These are phyloP conservation scores for Solanum ossicruentum DNA, from an alignment of 257 asterid species.

Conservation along the genomic window DNA sequence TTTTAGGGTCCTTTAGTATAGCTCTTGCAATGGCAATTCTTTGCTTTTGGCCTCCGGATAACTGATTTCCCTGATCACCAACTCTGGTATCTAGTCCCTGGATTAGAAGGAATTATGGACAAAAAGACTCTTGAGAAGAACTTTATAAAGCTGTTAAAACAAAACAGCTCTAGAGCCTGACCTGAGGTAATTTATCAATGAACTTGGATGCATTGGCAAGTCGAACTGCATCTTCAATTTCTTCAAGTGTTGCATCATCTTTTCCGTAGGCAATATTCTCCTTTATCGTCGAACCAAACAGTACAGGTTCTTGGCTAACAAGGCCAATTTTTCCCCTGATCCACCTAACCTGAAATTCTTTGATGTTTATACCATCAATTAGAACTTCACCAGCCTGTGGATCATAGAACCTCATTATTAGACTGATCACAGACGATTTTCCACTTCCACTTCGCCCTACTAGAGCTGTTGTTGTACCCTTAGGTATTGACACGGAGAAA, in stretches of 20 bases:
- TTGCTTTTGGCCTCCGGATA: constrained; percentile 53
- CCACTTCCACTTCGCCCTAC: constrained; percentile 58
- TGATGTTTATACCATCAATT: constrained; percentile 38
- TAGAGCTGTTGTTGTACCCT: constrained; percentile 53
- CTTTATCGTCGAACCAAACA: constrained; percentile 20
- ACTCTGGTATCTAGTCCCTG: constrained; percentile 66
- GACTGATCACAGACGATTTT: constrained; percentile 34
- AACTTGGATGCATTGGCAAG: constrained; percentile 73
- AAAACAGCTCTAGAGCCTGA: not conserved
- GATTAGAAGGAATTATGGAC: not conserved
- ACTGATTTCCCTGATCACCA: constrained; percentile 39
- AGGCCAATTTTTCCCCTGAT: constrained; percentile 40
- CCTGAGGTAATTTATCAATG: constrained; percentile 71
- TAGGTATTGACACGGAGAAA: constrained; percentile 45
- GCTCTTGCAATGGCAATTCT: constrained; percentile 54
- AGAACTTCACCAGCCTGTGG: constrained; percentile 39
- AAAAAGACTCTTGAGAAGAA: constrained; percentile 3
- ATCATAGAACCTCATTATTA: constrained; percentile 48
- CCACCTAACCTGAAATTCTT: constrained; percentile 38
- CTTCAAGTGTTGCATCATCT: constrained; percentile 53
- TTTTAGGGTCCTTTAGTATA: constrained; percentile 31
- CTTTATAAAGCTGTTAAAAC: not conserved
- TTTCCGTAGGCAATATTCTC: constrained; percentile 72
- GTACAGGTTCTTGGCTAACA: constrained; percentile 50
- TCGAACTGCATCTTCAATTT: constrained; percentile 45